Percentiles rank a stretch among this genome's conserved stretches.
Evolutionary conservation across 1,284 basidiomycete species (phyloP).

Genomic region (Leccinum ponderosum): DNA sequence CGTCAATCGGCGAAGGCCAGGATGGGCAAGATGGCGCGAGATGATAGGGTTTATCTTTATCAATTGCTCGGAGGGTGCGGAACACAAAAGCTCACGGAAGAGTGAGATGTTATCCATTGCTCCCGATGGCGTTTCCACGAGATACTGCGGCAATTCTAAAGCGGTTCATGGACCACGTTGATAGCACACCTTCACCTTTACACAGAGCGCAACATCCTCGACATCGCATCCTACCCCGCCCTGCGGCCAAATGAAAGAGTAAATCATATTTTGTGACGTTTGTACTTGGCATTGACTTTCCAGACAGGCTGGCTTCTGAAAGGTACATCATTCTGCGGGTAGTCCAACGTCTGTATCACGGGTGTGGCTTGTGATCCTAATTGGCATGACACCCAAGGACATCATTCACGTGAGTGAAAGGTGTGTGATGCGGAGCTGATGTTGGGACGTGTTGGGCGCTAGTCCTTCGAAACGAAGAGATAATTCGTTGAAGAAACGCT

Average conservation of each 20-base stretch:
- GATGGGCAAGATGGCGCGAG: conserved; percentile 50
- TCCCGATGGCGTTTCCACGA: conserved; percentile 40
- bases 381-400: conserved; percentile 43
- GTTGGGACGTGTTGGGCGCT: conserved; percentile 38
- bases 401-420: conserved; percentile 73
- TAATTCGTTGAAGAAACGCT: conserved; percentile 47
- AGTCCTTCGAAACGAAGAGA: conserved; percentile 59
- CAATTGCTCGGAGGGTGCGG: conserved; percentile 48
- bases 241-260: conserved; percentile 69
- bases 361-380: conserved; percentile 3
- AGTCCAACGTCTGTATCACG: conserved; percentile 53
- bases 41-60: conserved; percentile 51
- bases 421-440: background rate
- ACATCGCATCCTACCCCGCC: conserved; percentile 50
- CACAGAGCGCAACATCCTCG: conserved; percentile 53
- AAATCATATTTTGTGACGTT: conserved; percentile 60
- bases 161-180: conserved; percentile 55
- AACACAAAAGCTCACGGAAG: conserved; percentile 60
- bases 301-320: conserved; percentile 50
- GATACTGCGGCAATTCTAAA: conserved; percentile 44
- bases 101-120: conserved; percentile 43
- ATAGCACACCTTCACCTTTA: conserved; percentile 45
- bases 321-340: conserved; percentile 59
- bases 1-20: conserved; percentile 61
- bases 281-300: conserved; percentile 58